These are phyloP conservation scores for Kalmusia sp. DNA, from an alignment of 2,329 filamentous ascomycete genomes.

Conservation along the genomic window DNA sequence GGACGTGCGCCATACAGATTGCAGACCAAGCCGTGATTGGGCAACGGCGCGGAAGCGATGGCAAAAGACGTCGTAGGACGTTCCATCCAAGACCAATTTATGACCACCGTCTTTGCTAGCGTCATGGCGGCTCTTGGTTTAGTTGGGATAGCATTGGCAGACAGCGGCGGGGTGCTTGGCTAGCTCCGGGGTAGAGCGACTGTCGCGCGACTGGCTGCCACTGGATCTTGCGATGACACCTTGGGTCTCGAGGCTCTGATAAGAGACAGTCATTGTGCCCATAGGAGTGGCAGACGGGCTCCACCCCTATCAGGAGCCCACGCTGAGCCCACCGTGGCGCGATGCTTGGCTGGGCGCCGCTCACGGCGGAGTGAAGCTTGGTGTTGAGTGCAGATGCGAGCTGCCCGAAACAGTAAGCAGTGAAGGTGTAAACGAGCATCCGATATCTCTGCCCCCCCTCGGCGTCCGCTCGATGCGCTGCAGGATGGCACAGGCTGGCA, in stretches of 20 bases:
- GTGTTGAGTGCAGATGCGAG: slow-evolving; percentile 10
- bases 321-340: neutral
- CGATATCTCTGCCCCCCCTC: slow-evolving; percentile 11
- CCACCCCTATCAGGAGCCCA: slow-evolving; percentile 6
- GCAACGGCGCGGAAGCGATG: slow-evolving; percentile 8
- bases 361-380: slow-evolving; percentile 9
- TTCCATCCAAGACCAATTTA: slow-evolving; percentile 6
- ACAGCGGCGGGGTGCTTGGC: slow-evolving; percentile 19
- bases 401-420: slow-evolving; percentile 15
- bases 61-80: slow-evolving; percentile 5
- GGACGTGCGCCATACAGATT: slow-evolving; percentile 17
- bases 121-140: slow-evolving; percentile 20
- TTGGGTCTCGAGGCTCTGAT: neutral
- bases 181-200: neutral
- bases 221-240: neutral
- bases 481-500: no score
- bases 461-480: neutral
- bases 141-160: slow-evolving; percentile 12
- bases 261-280: neutral
- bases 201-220: neutral
- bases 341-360: slow-evolving; percentile 8
- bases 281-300: neutral
- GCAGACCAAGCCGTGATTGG: slow-evolving; percentile 16
- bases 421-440: neutral
- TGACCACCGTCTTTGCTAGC: slow-evolving; percentile 9